A percentile compares a stretch with the other conserved stretches of the same genome.
phyloP scores from a whole-genome alignment of 306 rosid genomes.

The Castanospermum australe region DNA sequence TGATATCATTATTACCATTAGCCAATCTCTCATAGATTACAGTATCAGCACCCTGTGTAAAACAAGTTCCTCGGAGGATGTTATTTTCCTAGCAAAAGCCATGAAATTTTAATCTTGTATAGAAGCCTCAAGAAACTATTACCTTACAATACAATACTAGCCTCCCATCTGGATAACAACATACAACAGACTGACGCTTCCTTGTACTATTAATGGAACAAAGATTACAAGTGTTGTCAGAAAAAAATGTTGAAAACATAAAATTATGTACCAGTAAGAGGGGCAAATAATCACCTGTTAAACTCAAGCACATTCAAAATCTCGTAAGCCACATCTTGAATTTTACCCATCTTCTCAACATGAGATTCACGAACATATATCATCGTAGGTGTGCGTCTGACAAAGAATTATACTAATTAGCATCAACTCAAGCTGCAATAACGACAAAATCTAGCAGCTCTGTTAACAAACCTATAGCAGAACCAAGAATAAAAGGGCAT shows the following conservation, averaged over 20 bases:
- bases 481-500: neutral
- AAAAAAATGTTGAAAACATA: neutral
- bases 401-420: constrained; percentile 28
- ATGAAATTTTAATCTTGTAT: neutral
- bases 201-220: constrained; percentile 64
- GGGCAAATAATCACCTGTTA: constrained; percentile 59
- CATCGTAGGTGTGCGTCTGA: constrained; percentile 89
- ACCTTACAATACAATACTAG: constrained; percentile 97
- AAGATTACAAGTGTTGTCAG: constrained; percentile 24
- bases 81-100: constrained; percentile 34
- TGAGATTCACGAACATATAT: constrained; percentile 92
- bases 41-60: constrained; percentile 89
- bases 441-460: constrained; percentile 21
- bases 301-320: constrained; percentile 95
- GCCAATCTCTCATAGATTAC: constrained; percentile 88
- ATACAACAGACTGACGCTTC: constrained; percentile 97
- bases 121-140: constrained; percentile 39
- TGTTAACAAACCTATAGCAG: neutral
- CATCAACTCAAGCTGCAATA: constrained; percentile 28
- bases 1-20: constrained; percentile 48
- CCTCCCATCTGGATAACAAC: constrained; percentile 94
- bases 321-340: constrained; percentile 78
- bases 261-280: neutral
- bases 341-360: constrained; percentile 74
- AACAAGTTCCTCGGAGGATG: constrained; percentile 34